These are phyloP conservation scores for Lasiosphaeria hispida DNA, from an alignment of 495 filamentous ascomycete genomes.

Conservation along the genomic window DNA sequence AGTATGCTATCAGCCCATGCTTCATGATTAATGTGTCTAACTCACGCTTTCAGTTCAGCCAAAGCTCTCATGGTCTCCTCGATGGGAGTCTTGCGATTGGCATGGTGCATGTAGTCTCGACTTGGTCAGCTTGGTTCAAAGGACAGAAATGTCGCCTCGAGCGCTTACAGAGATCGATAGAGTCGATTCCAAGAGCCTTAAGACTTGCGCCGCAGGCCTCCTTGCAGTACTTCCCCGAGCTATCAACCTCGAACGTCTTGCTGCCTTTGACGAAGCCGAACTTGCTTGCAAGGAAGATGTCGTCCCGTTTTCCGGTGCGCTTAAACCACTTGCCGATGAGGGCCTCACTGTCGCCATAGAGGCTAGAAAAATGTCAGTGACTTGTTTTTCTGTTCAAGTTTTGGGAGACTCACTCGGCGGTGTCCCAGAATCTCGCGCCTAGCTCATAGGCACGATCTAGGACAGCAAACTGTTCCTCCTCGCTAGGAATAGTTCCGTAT, in stretches of 20 bases:
- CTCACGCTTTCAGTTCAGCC: slow-evolving; percentile 49
- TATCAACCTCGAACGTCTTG: slow-evolving; percentile 27
- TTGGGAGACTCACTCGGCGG: slow-evolving; percentile 27
- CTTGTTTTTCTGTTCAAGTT: slow-evolving; percentile 25
- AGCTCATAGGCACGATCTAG: slow-evolving; percentile 54
- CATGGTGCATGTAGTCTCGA: slow-evolving; percentile 34
- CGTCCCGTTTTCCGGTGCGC: slow-evolving; percentile 45
- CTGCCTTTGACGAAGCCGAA: slow-evolving; percentile 43
- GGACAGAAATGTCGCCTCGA: background rate
- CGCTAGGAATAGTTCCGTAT: slow-evolving; percentile 41
- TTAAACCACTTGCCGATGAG: slow-evolving; percentile 53
- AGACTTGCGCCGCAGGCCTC: slow-evolving; percentile 46
- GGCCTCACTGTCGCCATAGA: slow-evolving; percentile 48
- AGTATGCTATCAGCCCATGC: background rate
- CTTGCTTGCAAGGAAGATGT: slow-evolving; percentile 58
- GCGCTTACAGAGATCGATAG: slow-evolving; percentile 45
- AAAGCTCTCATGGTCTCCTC: slow-evolving; percentile 49
- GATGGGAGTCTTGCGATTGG: slow-evolving; percentile 41
- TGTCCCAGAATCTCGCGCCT: slow-evolving; percentile 61
- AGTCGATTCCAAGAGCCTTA: slow-evolving; percentile 39
- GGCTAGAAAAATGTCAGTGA: background rate
- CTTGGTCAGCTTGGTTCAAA: slow-evolving; percentile 39
- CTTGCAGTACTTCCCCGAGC: slow-evolving; percentile 45
- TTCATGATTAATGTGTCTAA: background rate
- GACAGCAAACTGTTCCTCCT: slow-evolving; percentile 50